Base-by-base conservation (phyloP, 1,284 basidiomycete species). In the Marasmius tenuissimus region DNA sequence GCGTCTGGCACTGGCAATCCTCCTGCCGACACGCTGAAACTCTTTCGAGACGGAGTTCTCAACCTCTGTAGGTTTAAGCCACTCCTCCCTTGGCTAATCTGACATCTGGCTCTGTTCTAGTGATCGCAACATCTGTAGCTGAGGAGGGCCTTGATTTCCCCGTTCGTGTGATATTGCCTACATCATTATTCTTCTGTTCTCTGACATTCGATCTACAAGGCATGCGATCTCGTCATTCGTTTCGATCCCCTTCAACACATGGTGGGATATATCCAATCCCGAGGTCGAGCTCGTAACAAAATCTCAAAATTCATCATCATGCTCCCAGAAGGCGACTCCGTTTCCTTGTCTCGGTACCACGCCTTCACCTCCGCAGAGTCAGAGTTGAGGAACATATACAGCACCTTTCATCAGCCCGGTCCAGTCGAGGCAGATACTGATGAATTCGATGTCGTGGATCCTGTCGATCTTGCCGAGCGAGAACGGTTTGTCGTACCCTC, bases 81-180 rank as follows among this genome's bases (percentile, higher is more conserved):
- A 11, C 20, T 57, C 9, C 62, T 49, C 37, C 59, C 52, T 51
- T 57, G 20, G 55, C 12, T 48, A 33, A 34, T 3, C 35, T 49
- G 40, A 58, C 53, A 39, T 40, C 42, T 66, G 51, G 59, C 64
- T 39, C 51, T 65, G 33, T 49, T 39, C 14, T 40, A 92, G 90
- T 95, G 34, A 80, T 95, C 63, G 90, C 92, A 3, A 95, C 93
- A 0, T 87, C 88, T 8, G 92, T 95, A 6, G 93, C 92, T 0
- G 93, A 96, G 75, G 93, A 95, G 76, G 93, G 93, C 0, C 81
- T 95, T 33, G 92, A 95, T 72, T 93, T 95, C 73, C 90, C 88
- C 12, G 89, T 89, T 69, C 58, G 58, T 55, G 27, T 4, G 27
- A 20, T 22, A 38, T 11, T 4, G 37, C 16, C 35, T 39, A 18